A percentile compares a stretch with the other conserved stretches of the same genome.
phyloP scores from a whole-genome alignment of 2,329 filamentous ascomycete genomes.

The Epichloe sibirici region DNA sequence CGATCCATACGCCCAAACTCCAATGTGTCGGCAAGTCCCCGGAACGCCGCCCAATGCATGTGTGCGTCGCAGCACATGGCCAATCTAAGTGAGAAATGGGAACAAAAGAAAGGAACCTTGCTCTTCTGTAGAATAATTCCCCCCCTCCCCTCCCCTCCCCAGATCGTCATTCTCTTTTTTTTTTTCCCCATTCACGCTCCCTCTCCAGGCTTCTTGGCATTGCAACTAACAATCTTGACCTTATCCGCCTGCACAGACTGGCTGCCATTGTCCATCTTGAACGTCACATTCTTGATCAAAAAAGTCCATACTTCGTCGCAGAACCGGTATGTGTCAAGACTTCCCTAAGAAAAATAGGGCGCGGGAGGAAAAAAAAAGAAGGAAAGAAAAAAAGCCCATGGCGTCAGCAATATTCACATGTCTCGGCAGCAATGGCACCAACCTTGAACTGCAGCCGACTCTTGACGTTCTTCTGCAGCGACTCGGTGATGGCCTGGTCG shows the following conservation, averaged over 20 bases:
- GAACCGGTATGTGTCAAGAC: conserved; percentile 96
- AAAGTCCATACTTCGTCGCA: conserved; percentile 99
- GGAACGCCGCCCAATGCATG: conserved; percentile 11
- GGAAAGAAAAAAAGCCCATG: neutral
- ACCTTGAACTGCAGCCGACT: conserved; percentile 92
- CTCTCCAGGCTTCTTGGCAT: conserved; percentile 59
- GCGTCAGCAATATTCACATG: neutral
- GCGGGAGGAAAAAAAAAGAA: neutral
- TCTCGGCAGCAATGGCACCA: conserved; percentile 10
- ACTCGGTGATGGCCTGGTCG: conserved; percentile 84
- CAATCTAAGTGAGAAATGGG: no score
- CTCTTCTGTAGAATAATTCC: neutral
- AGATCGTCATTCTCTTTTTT: neutral
- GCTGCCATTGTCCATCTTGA: conserved; percentile 81
- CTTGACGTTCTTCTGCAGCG: conserved; percentile 85
- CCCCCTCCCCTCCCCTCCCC: neutral
- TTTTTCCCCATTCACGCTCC: conserved; percentile 6
- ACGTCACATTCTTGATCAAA: conserved; percentile 95
- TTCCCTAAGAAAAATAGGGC: conserved; percentile 51
- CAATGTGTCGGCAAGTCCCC: neutral
- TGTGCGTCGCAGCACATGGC: no score
- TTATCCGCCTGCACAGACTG: conserved; percentile 71
- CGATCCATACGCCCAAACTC: neutral
- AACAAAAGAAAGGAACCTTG: no score
- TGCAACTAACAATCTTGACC: conserved; percentile 98